Percentiles rank a stretch among this genome's conserved stretches.
These are phyloP conservation scores for Mucor indicus DNA, from an alignment of 371 early-diverging fungal species.

Conservation along the genomic window DNA sequence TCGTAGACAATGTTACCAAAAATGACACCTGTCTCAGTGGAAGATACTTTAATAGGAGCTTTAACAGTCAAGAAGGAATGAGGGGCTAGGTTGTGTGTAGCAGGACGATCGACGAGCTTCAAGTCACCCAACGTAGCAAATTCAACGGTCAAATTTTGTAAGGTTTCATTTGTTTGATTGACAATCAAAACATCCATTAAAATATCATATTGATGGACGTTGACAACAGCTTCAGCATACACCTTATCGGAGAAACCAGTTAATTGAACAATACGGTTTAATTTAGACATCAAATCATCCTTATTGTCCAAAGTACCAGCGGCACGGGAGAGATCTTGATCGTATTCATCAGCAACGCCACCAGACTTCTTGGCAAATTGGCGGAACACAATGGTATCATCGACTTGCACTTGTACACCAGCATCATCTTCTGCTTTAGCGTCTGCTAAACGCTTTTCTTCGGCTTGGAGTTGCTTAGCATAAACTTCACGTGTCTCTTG, in stretches of 20 bases:
- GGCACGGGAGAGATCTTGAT: slow-evolving; percentile 83
- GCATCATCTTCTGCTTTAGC: slow-evolving; percentile 64
- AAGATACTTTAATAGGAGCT: slow-evolving; percentile 96
- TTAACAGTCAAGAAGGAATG: slow-evolving; percentile 92
- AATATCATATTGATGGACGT: slow-evolving; percentile 96
- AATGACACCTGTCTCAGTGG: slow-evolving; percentile 96
- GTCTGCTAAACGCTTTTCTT: slow-evolving; percentile 58
- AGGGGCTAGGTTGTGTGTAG: slow-evolving; percentile 88
- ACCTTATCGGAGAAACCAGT: slow-evolving; percentile 98
- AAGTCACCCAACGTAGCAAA: slow-evolving; percentile 97
- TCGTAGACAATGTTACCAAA: slow-evolving; percentile 98
- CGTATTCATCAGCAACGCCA: slow-evolving; percentile 79
- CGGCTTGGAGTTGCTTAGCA: slow-evolving; percentile 71
- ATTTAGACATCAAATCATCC: slow-evolving; percentile 80
- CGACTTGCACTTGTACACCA: slow-evolving; percentile 75
- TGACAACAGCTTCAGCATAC: slow-evolving; percentile 98
- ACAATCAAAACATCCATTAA: slow-evolving; percentile 95
- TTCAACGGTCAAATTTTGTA: slow-evolving; percentile 96
- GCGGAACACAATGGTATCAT: slow-evolving; percentile 86
- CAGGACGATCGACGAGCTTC: slow-evolving; percentile 93
- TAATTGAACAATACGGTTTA: slow-evolving; percentile 92
- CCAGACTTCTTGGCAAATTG: slow-evolving; percentile 77
- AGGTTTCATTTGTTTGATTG: slow-evolving; percentile 95
- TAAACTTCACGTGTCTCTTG: slow-evolving; percentile 80
- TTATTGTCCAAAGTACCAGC: slow-evolving; percentile 73